Percentiles rank a stretch among this genome's conserved stretches.
phyloP scores from a whole-genome alignment of 306 rosid species.

The Benincasa hispida region DNA sequence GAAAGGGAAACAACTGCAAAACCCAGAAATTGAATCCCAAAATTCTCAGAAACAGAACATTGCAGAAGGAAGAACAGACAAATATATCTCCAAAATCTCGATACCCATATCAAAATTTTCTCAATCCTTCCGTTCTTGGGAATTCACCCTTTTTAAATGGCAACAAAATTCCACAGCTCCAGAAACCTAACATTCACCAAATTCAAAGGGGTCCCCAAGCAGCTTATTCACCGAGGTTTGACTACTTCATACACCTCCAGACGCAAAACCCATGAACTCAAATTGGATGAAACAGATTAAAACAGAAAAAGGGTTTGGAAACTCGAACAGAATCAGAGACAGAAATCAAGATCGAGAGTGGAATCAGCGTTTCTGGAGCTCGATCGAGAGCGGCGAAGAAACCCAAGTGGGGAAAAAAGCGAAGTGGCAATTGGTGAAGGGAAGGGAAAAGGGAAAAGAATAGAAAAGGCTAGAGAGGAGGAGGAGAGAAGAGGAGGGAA shows the following conservation, averaged over 20 bases:
- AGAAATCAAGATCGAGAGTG: neutral
- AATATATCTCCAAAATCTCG: constrained; percentile 2
- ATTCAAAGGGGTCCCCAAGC: neutral
- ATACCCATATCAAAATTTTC: neutral
- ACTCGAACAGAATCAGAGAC: neutral
- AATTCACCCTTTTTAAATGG: neutral
- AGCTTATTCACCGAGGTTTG: neutral
- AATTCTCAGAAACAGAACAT: neutral
- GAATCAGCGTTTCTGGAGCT: neutral
- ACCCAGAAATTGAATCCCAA: neutral
- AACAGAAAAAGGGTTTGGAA: neutral
- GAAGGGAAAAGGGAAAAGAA: neutral
- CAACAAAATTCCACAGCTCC: neutral
- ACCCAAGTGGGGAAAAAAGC: neutral
- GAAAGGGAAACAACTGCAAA: neutral
- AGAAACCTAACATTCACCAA: neutral
- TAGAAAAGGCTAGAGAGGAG: neutral
- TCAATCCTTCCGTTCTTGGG: neutral
- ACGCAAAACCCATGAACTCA: neutral
- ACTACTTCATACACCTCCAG: neutral
- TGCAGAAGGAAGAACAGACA: neutral
- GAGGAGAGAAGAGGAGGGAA: neutral
- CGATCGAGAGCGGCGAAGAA: neutral
- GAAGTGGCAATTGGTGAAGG: neutral
- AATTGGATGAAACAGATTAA: neutral